Percentiles rank a stretch among this genome's conserved stretches.
Evolutionary conservation across 768 basidiomycete species (phyloP).

Genomic region (Tulasnella calospora): DNA sequence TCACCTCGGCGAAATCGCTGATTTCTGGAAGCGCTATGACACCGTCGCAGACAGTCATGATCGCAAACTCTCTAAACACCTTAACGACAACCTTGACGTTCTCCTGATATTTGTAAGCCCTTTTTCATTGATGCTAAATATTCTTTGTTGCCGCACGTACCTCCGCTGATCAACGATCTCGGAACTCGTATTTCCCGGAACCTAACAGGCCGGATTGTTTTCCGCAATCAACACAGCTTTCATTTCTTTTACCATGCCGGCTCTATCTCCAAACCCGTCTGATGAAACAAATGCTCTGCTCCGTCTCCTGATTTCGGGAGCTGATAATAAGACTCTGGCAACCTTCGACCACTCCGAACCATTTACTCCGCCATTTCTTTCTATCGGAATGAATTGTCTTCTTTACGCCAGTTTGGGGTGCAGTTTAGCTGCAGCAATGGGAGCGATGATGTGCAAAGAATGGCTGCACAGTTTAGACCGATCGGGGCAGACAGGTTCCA

Average conservation of each 20-base stretch:
- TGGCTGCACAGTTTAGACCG: slow-evolving; percentile 2
- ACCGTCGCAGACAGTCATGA: neutral
- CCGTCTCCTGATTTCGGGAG: neutral
- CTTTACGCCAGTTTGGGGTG: slow-evolving; percentile 13
- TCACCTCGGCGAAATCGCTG: neutral
- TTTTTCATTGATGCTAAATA: neutral
- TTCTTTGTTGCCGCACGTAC: too few relatives aligned
- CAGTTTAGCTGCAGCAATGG: neutral
- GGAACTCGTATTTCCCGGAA: neutral
- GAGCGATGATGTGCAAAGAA: slow-evolving; percentile 10
- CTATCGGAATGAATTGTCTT: neutral
- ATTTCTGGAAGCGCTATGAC: neutral
- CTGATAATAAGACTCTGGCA: neutral
- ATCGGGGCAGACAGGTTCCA: neutral
- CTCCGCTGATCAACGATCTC: neutral
- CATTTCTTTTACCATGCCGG: neutral
- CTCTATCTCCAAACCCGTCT: neutral
- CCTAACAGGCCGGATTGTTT: neutral
- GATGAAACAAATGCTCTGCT: neutral
- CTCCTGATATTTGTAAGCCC: neutral
- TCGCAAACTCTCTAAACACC: neutral
- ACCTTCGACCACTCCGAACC: too few relatives aligned
- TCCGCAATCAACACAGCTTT: slow-evolving; percentile 2
- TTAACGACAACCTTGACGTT: neutral
- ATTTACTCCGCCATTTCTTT: neutral